Evolutionary conservation across 108 stramenopile species (phyloP), one percentile per base, ranked within the genome.

Genomic region (Parietichytrium sp.): DNA sequence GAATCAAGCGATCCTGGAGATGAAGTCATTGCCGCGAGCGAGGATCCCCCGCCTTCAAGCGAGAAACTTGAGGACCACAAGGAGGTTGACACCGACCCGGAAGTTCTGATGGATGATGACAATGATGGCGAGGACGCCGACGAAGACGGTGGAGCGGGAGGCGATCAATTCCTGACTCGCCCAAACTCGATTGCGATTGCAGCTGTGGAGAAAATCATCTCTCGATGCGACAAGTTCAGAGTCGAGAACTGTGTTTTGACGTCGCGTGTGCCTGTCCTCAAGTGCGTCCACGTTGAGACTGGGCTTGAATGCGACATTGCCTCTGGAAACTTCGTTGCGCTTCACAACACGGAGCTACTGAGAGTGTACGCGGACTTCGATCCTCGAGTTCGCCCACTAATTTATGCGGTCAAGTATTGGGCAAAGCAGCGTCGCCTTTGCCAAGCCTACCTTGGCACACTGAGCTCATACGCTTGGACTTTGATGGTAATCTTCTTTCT

Each of bases 331-430:
- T 47, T 42, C 0, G 45, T 72, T 25, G 61, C 61, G 10, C 49
- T 82, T 15, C 54, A 82, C 18, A 82, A 82, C 81, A 55, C 54
- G 25, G 29, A 25, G 29, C 55, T 82, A 1, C 55, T 82, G 54
- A 54, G 54, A 15, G 6, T 49, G 4, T 82, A 82, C 49, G 49
- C 23, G 8, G 8, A 8, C 10, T 10, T 49, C 26, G 54, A 82
- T 30, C 36, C 47, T 7, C 79, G 79, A 6, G 81, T 47, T 18
- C 54, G 54, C n/a, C 13, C 54, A 15, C 81, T 82, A 26, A 27
- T 55, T 2, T 48, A 26, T 6, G 49, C 10, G 3, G 81, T 82
- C 50, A 82, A 82, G 52, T 27, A 8, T 15, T 82, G 81, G 81
- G 81, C 81, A 30, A 61, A 78, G 18, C 13, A 7, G 4, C 55